Evolutionary conservation across 2,329 filamentous ascomycete species (phyloP).

Genomic region (Fusarium marasasianum): DNA sequence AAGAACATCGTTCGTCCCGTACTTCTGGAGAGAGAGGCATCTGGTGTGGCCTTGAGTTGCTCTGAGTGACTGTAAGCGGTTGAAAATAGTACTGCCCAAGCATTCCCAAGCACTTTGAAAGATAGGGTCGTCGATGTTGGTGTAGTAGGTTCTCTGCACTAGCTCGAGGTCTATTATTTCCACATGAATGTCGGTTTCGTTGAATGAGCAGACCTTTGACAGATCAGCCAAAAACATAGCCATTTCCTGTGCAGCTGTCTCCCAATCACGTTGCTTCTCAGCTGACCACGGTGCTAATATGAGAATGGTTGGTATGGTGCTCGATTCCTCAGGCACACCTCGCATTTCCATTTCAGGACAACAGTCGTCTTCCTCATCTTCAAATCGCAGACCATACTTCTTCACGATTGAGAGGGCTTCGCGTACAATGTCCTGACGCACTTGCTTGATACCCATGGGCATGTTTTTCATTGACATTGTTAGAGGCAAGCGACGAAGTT

Average conservation of each 20-base stretch:
- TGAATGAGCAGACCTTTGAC: neutral
- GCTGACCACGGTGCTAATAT: neutral
- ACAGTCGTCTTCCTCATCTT: fast-evolving
- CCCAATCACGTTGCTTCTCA: neutral
- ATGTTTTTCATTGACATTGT: fast-evolving
- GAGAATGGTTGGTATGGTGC: neutral
- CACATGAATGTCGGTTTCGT: neutral
- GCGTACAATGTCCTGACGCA: fast-evolving
- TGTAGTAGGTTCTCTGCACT: neutral
- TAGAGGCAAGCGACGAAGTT: neutral
- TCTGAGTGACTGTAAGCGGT: neutral
- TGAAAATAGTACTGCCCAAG: neutral
- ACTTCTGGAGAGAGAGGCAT: neutral
- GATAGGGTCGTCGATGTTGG: neutral
- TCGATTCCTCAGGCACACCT: no score
- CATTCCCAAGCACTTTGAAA: neutral
- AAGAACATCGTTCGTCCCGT: neutral
- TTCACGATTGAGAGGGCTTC: neutral
- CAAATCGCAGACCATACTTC: neutral
- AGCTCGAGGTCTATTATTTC: neutral
- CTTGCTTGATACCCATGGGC: neutral
- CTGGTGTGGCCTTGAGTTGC: neutral
- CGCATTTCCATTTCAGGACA: neutral
- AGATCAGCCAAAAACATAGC: neutral
- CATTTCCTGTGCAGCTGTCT: neutral